These are phyloP conservation scores for Rhodotorula mucilaginosa DNA, from an alignment of 1,284 basidiomycete genomes.

Conservation along the genomic window DNA sequence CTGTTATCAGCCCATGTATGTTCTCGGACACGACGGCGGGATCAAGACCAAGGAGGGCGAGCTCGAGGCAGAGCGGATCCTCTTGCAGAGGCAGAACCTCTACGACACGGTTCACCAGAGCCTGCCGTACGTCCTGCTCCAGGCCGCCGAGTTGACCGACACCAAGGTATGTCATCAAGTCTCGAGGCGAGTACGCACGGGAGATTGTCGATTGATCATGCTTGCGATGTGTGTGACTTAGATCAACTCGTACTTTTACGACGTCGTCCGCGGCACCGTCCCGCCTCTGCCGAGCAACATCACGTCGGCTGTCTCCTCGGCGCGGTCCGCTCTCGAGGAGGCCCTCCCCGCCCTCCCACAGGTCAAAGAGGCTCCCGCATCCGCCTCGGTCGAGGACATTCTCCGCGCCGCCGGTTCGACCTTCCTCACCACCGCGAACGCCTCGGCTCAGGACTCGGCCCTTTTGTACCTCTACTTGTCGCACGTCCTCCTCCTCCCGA, in stretches of 20 bases:
- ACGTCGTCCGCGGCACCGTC: slow-evolving; percentile 31
- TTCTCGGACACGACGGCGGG: slow-evolving; percentile 60
- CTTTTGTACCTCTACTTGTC: slow-evolving; percentile 37
- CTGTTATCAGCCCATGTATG: slow-evolving; percentile 62
- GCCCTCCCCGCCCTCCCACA: slow-evolving; percentile 15
- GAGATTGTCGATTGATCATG: background rate
- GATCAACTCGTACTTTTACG: slow-evolving; percentile 38
- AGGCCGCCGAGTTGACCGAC: slow-evolving; percentile 60
- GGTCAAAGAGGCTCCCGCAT: slow-evolving; percentile 13
- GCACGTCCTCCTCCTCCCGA: slow-evolving; percentile 31
- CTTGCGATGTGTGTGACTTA: background rate
- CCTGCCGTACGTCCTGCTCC: slow-evolving; percentile 58
- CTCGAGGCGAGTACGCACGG: background rate
- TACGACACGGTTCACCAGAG: slow-evolving; percentile 55
- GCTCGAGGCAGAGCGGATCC: slow-evolving; percentile 47
- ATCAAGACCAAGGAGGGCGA: slow-evolving; percentile 30
- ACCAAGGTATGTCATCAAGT: slow-evolving; percentile 56
- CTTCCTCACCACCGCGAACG: slow-evolving; percentile 14
- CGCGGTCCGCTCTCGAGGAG: slow-evolving; percentile 21
- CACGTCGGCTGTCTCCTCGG: slow-evolving; percentile 11
- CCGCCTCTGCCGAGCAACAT: slow-evolving; percentile 21
- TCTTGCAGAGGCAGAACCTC: slow-evolving; percentile 58
- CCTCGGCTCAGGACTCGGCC: slow-evolving; percentile 22
- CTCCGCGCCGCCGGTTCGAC: slow-evolving; percentile 21
- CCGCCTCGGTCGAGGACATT: slow-evolving; percentile 19